Evolutionary conservation across 192 early-diverging fungal genomes (phyloP).

Genomic region (Mortierella alpina): DNA sequence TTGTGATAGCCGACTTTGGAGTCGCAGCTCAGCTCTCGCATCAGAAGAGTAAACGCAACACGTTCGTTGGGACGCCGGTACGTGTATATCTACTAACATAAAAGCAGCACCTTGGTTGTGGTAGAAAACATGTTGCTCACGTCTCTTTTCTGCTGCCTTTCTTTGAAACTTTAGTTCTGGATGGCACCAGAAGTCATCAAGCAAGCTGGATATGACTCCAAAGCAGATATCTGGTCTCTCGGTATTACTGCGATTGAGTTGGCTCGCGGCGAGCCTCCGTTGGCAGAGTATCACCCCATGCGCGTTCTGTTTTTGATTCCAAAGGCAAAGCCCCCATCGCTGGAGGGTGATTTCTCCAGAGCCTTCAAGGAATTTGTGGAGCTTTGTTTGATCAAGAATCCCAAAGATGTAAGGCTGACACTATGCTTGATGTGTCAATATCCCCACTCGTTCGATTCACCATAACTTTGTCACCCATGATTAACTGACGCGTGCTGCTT

Average conservation of each 20-base stretch:
- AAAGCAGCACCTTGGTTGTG: not conserved
- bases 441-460: conserved; percentile 8
- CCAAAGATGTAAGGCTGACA: conserved; percentile 66
- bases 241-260: conserved; percentile 98
- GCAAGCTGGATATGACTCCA: conserved; percentile 79
- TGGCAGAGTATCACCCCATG: conserved; percentile 97
- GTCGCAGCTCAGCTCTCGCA: conserved; percentile 86
- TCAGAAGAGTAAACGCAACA: conserved; percentile 71
- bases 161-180: conserved; percentile 67
- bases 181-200: conserved; percentile 96
- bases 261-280: conserved; percentile 91
- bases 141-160: not conserved
- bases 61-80: conserved; percentile 97
- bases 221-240: conserved; percentile 98
- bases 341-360: conserved; percentile 82
- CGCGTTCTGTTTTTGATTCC: conserved; percentile 94
- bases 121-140: not conserved
- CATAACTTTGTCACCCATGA: not conserved
- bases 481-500: not conserved
- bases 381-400: conserved; percentile 90
- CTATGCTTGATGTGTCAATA: not conserved
- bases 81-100: conserved; percentile 19
- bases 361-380: conserved; percentile 93
- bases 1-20: conserved; percentile 90
- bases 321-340: conserved; percentile 86